Evolutionary conservation across 2,329 filamentous ascomycete species (phyloP).

Genomic region (Trichoderma atrobrunneum): DNA sequence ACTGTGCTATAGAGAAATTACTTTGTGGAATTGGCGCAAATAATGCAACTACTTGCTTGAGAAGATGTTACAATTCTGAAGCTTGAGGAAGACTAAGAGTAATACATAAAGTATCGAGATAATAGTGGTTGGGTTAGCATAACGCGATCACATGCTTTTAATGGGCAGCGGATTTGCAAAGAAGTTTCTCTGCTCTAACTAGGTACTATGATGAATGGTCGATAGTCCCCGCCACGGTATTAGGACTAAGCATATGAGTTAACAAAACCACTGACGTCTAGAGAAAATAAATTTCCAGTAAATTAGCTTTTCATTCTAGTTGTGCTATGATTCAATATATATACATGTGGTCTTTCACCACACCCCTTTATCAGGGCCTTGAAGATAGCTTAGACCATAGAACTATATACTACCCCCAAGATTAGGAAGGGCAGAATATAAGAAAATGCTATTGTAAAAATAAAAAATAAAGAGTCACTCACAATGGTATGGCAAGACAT

Average conservation of each 20-base stretch:
- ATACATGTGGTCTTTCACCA: neutral
- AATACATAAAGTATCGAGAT: neutral
- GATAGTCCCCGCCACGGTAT: neutral
- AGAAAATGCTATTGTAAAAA: neutral
- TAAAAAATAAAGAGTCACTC: neutral
- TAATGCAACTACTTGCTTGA: neutral
- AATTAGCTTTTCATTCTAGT: neutral
- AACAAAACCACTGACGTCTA: neutral
- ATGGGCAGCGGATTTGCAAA: no score
- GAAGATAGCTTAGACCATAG: neutral
- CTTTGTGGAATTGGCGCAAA: fast-evolving
- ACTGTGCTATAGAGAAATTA: neutral
- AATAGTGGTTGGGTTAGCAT: no score
- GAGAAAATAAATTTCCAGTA: neutral
- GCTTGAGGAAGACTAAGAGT: neutral
- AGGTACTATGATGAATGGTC: no score
- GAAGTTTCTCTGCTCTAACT: no score
- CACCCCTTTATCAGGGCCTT: neutral
- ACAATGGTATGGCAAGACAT: neutral
- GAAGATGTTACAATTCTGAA: neutral
- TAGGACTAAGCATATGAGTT: neutral
- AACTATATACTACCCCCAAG: neutral
- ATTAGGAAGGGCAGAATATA: neutral
- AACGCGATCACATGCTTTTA: no score
- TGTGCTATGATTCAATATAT: neutral